Percentiles rank a stretch among this genome's conserved stretches.
phyloP scores from a whole-genome alignment of 805 yeast species.

The Yarrowia sp. region DNA sequence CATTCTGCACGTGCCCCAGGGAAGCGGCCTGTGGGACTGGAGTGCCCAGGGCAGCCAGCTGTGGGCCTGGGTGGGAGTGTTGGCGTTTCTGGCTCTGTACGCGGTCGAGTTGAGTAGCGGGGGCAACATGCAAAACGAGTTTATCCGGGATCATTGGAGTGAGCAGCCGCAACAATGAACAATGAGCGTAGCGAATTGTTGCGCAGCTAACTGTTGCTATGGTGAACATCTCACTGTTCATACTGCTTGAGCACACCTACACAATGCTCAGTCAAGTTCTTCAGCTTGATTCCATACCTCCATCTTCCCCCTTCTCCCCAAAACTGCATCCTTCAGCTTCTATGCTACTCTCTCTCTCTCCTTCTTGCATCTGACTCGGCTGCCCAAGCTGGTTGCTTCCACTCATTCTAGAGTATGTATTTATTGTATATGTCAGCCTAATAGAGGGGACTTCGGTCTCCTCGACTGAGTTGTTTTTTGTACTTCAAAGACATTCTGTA shows the following conservation, averaged over 20 bases:
- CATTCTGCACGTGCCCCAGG: slow-evolving; percentile 53
- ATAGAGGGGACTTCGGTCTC: not conserved
- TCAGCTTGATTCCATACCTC: too few species aligned
- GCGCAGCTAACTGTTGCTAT: too few species aligned
- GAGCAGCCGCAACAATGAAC: not conserved
- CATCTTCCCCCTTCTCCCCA: not conserved
- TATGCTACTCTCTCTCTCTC: not conserved
- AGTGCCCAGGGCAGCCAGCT: slow-evolving; percentile 67
- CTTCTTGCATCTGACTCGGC: slow-evolving; percentile 19
- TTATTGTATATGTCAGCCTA: slow-evolving; percentile 19
- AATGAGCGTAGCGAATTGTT: too few species aligned
- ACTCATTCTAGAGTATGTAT: slow-evolving; percentile 28
- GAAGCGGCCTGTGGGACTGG: slow-evolving; percentile 39
- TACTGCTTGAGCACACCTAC: too few species aligned
- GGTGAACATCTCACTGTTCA: too few species aligned
- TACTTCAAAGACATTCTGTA: too few species aligned
- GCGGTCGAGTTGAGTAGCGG: slow-evolving; percentile 69
- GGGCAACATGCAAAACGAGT: slow-evolving; percentile 38
- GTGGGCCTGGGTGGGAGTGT: slow-evolving; percentile 97
- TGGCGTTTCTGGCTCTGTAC: slow-evolving; percentile 78
- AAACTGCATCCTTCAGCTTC: slow-evolving; percentile 7
- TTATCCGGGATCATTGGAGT: slow-evolving; percentile 35
- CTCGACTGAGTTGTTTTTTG: too few species aligned
- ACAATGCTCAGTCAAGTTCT: too few species aligned
- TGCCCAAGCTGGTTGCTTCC: slow-evolving; percentile 9